Base-by-base conservation (phyloP, 176 grass and related monocot genomes). In the Metroxylon sagu region DNA sequence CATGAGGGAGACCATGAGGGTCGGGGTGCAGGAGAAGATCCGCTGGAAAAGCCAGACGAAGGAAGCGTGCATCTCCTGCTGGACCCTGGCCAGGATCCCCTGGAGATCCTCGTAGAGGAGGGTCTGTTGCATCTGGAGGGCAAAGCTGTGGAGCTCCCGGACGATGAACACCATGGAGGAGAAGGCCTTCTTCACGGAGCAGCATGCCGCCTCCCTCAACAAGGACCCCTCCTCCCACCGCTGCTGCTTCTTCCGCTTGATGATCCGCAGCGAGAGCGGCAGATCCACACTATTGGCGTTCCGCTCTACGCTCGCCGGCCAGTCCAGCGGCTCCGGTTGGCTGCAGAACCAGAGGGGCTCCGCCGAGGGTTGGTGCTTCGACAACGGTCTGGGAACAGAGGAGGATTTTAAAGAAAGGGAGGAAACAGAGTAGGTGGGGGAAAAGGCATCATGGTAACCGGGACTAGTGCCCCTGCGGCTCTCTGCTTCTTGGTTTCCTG, bases 1-100 rank as follows among this genome's bases (percentile, higher is more conserved):
- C 60, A 63, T 63, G 60, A 63, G 18, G 60, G 60, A 63, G 30
- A 63, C 30, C 60, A 63, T 63, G 60, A 63, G 60, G 60, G 30
- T 63, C 18, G 60, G 60, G 10, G 60, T 63, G 60, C 31, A 43
- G 60, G 60, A 63, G 60, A 63, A 63, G 18, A 63, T 48, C 35
- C 23, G 60, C 19, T 63, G 60, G 18, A 63, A 63, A 18, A 63
- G 60, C 17, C 60, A 63, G 18, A 63, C 60, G 39, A 63, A 63
- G 60, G 60, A 63, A 14, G 3, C 43, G 4, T 63, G 43, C 29
- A 63, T 63, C 60, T 63, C 60, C 17, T 14, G 30, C 18, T 63
- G 60, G 16, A 63, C 39, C 19, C 35, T 29, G 27, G 17, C 60
- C 6, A 63, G 35, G 35, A 48, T 63, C 18, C 60, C 60, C 18